Evolutionary conservation across 306 rosid species (phyloP).

Genomic region (Ochetophila trinervis): DNA sequence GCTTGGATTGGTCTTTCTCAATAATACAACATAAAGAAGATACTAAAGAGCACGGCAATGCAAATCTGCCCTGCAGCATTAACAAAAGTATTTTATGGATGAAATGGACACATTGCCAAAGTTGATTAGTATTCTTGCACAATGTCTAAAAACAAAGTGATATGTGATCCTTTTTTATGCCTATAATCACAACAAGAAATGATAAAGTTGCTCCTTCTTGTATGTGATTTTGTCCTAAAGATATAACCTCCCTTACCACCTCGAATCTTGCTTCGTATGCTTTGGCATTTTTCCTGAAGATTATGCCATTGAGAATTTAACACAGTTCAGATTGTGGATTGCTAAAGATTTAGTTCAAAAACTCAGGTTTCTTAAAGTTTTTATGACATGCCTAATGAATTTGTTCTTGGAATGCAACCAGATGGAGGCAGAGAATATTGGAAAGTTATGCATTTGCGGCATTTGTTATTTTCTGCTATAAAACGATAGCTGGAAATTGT

Average conservation of each 20-base stretch:
- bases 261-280: slow-evolving; percentile 7
- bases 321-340: slow-evolving; percentile 31
- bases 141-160: not conserved
- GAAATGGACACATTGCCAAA: not conserved
- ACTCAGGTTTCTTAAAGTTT: not conserved
- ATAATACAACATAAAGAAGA: not conserved
- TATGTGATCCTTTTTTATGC: slow-evolving; percentile 13
- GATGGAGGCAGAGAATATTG: slow-evolving; percentile 1
- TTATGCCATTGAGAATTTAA: slow-evolving; percentile 11
- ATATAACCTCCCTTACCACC: slow-evolving; percentile 17
- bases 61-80: not conserved
- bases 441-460: not conserved
- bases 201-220: not conserved
- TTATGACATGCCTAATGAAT: not conserved
- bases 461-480: not conserved
- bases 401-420: slow-evolving; percentile 6
- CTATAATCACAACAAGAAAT: slow-evolving; percentile 1
- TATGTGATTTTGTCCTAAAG: not conserved
- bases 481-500: not conserved
- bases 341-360: slow-evolving; percentile 30
- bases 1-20: slow-evolving; percentile 13
- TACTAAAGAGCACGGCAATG: not conserved
- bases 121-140: not conserved
- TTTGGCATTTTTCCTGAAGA: slow-evolving; percentile 37
- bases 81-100: not conserved